These are phyloP conservation scores for Spongispora temasekensis DNA, from an alignment of 1,284 basidiomycete genomes.

Conservation along the genomic window DNA sequence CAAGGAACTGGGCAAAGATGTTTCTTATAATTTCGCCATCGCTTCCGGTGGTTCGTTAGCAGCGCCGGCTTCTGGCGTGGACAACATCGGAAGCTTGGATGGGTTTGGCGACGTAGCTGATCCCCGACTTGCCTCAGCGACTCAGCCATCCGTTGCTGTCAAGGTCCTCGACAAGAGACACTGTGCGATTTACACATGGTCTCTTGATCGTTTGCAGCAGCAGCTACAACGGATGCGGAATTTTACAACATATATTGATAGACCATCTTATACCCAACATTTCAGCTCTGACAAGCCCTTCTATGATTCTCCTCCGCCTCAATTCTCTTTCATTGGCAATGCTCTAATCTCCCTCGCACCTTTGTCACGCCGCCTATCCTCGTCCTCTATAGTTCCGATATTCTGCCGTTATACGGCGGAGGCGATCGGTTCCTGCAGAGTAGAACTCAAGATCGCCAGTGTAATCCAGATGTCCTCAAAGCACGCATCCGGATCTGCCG, in stretches of 20 bases:
- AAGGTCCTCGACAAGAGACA: slow-evolving; percentile 90
- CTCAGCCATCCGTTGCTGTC: slow-evolving; percentile 84
- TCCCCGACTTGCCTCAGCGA: slow-evolving; percentile 65
- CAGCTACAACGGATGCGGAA: slow-evolving; percentile 95
- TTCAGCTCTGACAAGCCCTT: slow-evolving; percentile 94
- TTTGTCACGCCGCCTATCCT: slow-evolving; percentile 77
- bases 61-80: slow-evolving; percentile 80
- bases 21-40: slow-evolving; percentile 91
- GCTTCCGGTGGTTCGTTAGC: slow-evolving; percentile 82
- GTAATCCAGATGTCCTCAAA: slow-evolving; percentile 59
- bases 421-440: slow-evolving; percentile 88
- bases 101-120: slow-evolving; percentile 94
- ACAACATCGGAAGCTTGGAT: slow-evolving; percentile 85
- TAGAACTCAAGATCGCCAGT: slow-evolving; percentile 79
- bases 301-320: slow-evolving; percentile 81
- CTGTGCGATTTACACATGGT: slow-evolving; percentile 90
- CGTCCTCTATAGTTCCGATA: slow-evolving; percentile 77
- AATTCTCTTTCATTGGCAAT: slow-evolving; percentile 91
- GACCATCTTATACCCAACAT: slow-evolving; percentile 90
- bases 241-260: slow-evolving; percentile 88
- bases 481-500: slow-evolving; percentile 58
- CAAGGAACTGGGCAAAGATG: slow-evolving; percentile 82
- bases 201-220: slow-evolving; percentile 83
- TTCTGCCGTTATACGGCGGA: slow-evolving; percentile 92
- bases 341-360: slow-evolving; percentile 83